Evolutionary conservation across 2,329 filamentous ascomycete genomes (phyloP), one percentile per base, ranked within the genome.

Genomic region (Cytospora leucostoma): DNA sequence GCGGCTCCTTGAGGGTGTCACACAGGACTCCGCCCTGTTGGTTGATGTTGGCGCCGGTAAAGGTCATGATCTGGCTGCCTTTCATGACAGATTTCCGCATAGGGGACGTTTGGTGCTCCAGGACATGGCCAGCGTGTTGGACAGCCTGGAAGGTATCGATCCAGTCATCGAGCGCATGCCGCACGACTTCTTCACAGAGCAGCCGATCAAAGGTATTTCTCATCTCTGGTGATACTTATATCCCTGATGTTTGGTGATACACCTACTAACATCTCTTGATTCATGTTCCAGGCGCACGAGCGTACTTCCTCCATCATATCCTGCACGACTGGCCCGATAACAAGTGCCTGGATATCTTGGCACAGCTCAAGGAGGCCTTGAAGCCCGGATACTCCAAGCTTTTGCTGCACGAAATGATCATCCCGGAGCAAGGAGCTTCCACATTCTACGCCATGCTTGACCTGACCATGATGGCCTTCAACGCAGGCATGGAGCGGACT

Each of bases 281-380:
- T 27, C 4, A 3, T 15, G 5, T 12, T 38, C 10, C 15, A 71
- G 74, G 73, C 12, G 75, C 75, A 1, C 69, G 70, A 11, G 63
- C 69, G 3, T 72, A 72, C 53, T 72, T 68, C 40, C 71, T 68
- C 35, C 73, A 74, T 40, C 71, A 73, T 5, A 72, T 77, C 17
- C 61, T 77, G 4, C 75, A 78, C 53, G 74, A 78, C 64, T 77
- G 73, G 70, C 70, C 73, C 8, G 74, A 78, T 34, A 59, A 69
- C 4, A 71, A 73, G 53, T 74, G 71, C 12, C 58, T 70, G 17
- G 60, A 71, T 12, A 74, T 80, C 6, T 68, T 79, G 1, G 33
- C 44, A 5, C 68, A 71, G 7, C 66, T 71, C 7, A 70, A 62
- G 7, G 63, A 57, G 1, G 71, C 71, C 0, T 76, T 76, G 74